These are phyloP conservation scores for Cardiospermum halicacabum DNA, from an alignment of 345 rosid species.

Conservation along the genomic window DNA sequence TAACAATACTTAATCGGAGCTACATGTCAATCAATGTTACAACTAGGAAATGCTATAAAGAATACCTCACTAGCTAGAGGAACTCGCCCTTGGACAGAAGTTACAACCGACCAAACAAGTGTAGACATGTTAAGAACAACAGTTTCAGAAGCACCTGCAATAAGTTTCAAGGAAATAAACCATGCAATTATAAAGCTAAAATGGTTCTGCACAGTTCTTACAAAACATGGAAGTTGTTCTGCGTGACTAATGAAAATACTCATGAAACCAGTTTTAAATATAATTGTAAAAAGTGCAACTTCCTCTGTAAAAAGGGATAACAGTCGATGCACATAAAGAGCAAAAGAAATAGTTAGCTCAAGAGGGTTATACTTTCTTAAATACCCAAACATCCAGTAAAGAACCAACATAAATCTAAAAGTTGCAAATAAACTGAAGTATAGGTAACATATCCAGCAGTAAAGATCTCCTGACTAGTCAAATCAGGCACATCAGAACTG, in stretches of 20 bases:
- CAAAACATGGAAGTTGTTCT: neutral
- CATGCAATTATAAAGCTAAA: neutral
- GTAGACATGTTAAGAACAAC: constrained; percentile 96
- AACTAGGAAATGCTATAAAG: neutral
- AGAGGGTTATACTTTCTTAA: neutral
- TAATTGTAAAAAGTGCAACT: neutral
- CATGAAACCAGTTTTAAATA: constrained; percentile 1
- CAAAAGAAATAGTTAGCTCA: neutral
- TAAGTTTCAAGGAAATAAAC: constrained; percentile 20
- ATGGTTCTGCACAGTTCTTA: neutral
- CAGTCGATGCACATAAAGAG: neutral
- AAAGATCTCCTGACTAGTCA: too few relatives aligned
- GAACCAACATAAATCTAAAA: neutral
- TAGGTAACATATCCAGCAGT: too few relatives aligned
- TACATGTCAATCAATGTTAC: neutral
- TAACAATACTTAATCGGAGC: neutral
- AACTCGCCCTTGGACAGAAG: constrained; percentile 82
- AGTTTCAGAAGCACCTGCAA: constrained; percentile 87
- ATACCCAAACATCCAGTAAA: neutral
- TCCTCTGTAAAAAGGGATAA: neutral
- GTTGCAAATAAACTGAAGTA: too few relatives aligned
- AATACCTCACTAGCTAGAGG: constrained; percentile 98
- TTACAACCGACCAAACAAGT: constrained; percentile 83
- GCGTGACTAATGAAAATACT: neutral
- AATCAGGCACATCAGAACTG: too few relatives aligned